A percentile compares a stretch with the other conserved stretches of the same genome.
These are phyloP conservation scores for Linum tenue DNA, from an alignment of 345 rosid species.

Conservation along the genomic window DNA sequence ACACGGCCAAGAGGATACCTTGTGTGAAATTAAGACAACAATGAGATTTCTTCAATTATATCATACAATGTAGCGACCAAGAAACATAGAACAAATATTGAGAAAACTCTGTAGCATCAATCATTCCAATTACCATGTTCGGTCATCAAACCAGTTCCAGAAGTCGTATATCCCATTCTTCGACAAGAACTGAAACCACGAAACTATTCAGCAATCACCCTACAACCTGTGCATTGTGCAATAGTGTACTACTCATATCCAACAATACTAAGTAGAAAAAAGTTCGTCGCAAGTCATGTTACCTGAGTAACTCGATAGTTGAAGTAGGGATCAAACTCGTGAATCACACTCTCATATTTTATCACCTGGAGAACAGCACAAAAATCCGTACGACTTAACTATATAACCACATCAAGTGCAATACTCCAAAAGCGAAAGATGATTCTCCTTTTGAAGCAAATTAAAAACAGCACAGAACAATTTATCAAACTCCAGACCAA, in stretches of 20 bases:
- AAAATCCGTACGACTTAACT: neutral
- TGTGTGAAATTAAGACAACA: constrained; percentile 5
- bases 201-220: constrained; percentile 9
- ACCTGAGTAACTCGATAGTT: constrained; percentile 99
- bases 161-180: constrained; percentile 67
- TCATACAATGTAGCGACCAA: neutral
- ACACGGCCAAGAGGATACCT: constrained; percentile 97
- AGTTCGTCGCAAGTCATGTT: neutral
- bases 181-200: constrained; percentile 68
- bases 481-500: neutral
- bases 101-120: neutral
- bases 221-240: neutral
- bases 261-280: neutral
- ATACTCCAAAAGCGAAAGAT: neutral
- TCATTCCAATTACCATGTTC: constrained; percentile 66
- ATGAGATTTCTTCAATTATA: neutral
- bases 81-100: neutral
- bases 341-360: constrained; percentile 94
- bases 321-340: constrained; percentile 97
- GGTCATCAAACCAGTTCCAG: constrained; percentile 81
- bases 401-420: neutral
- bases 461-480: neutral
- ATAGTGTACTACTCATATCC: neutral
- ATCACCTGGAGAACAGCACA: constrained; percentile 57
- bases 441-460: neutral